Percentiles rank a stretch among this genome's conserved stretches.
Evolutionary conservation across 257 asterid genomes (phyloP).

Genomic region (Penstemon davidsonii): DNA sequence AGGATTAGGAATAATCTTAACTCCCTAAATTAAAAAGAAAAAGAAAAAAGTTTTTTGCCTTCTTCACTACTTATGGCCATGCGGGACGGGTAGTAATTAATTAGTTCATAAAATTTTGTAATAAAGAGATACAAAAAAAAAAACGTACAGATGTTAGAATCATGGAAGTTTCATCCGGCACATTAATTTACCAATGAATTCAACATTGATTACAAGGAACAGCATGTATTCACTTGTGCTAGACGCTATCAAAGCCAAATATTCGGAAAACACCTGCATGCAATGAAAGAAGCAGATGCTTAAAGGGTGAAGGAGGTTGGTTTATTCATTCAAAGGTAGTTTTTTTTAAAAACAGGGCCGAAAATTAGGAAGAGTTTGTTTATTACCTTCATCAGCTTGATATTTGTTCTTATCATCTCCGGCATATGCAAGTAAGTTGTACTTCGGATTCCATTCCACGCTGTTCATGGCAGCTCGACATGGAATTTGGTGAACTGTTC

Average conservation of each 20-base stretch:
- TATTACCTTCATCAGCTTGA: slow-evolving; percentile 83
- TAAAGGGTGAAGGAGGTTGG: not conserved
- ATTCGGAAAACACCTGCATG: slow-evolving; percentile 79
- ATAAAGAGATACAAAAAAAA: no score
- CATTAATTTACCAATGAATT: no score
- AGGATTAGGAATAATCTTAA: no score
- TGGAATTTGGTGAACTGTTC: slow-evolving; percentile 88
- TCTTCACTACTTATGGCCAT: no score
- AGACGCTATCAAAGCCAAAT: slow-evolving; percentile 83
- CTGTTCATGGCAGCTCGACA: slow-evolving; percentile 99
- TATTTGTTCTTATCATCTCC: slow-evolving; percentile 97
- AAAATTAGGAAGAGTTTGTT: not conserved
- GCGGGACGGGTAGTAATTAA: no score
- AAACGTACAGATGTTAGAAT: no score
- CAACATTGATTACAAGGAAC: no score
- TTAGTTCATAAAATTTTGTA: no score
- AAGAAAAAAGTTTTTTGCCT: no score
- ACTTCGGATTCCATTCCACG: slow-evolving; percentile 96
- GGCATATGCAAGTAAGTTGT: slow-evolving; percentile 90
- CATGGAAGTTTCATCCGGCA: no score
- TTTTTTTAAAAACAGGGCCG: not conserved
- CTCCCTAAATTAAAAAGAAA: no score
- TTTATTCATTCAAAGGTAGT: not conserved
- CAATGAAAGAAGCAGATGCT: slow-evolving; percentile 17
- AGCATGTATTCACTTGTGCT: slow-evolving; percentile 15